Evolutionary conservation across 192 early-diverging fungal genomes (phyloP), one percentile per base, ranked within the genome.

Genomic region (Backusella parvicylindrica): DNA sequence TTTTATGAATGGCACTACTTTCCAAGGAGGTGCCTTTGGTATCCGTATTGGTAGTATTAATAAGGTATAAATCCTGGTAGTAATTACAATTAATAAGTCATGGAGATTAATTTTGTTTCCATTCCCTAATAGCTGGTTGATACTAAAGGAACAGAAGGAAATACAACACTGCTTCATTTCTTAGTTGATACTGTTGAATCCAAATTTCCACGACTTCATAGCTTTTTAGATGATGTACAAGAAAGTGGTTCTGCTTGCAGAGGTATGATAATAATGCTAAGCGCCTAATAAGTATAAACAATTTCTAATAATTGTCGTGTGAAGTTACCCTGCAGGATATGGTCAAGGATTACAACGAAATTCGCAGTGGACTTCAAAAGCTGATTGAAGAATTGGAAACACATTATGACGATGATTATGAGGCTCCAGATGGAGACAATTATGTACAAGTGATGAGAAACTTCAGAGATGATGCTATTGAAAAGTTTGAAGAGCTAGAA

Each of bases 21-120:
- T 91, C 80, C 91, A 93, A 71, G 94, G 94, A 36, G 93, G 92
- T n/a, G 94, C 94, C 3, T 95, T 92, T 85, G 94, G 94, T 16
- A 90, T 95, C 71, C 91, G 90, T 79, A 93, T 94, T 76, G 82
- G 87, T 15, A 94, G 92, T 84, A 91, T 95, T 40, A 95, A 95
- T 75, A 93, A 93, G 79, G 86, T 86, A 78, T 6, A 50, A 28
- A 1, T 6, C 38, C 6, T 8, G 31, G 67, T 74, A n/a, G 26
- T 16, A 77, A 23, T 23, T 30, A n/a, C 21, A 23, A 30, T 36
- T 38, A 21, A 6, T 26, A 64, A 7, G 32, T 12, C 6, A 65
- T 47, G 43, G 23, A 16, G 16, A 60, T 26, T 50, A 68, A 40
- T 16, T 33, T 49, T n/a, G 0, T 8, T 68, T 8, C 23, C 12